Base-by-base conservation (phyloP, 495 filamentous ascomycete genomes). In the Penicillium coprophilum region DNA sequence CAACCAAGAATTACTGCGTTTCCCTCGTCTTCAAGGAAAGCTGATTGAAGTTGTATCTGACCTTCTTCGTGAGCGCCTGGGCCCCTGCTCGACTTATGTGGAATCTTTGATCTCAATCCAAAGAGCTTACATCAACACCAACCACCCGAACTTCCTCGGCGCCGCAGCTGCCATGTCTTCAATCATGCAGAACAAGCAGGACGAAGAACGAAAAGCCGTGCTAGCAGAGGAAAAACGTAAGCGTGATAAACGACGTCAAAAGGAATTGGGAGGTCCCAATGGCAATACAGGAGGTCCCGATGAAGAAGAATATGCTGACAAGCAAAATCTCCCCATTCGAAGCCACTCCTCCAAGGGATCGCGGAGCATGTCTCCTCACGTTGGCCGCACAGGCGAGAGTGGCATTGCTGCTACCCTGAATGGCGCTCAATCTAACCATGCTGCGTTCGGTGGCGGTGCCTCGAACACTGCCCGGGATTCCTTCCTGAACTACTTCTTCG, bases 21-120 rank as follows among this genome's bases (percentile, higher is more conserved):
- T 95, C 68, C 94, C 94, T 7, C 87, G 94, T 43, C 81, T 99
- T 12, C 94, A 99, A 71, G 94, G 85, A 28, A 99, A 97, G 68
- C 84, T 99, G 19, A 99, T 99, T 56, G 94, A 99, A 71, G 94
- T 97, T 8, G 94, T 99, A 1, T 97, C 93, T 8, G 94, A 99
- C 68, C 86, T 99, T 43, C 83, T 99, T 45, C 86, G 94, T 46
- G 94, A 99, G 71, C 83, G 92, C 40, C 76, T 97, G 27, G 93
- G 95, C 1, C 94, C 94, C 15, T 85, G 89, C 49, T 93, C 92
- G 6, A 76, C 66, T 24, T 99, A 99, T 63, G 94, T 99, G 6
- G 94, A 96, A 67, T 96, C 91, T 21, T 81, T 99, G 38, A 99
- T 97, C 40, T 86, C 93, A 11, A 99, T 99, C 31, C 94, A 99